Percentiles rank a stretch among this genome's conserved stretches.
These are phyloP conservation scores for Daphne laureola DNA, from an alignment of 441 rosid genomes.

Conservation along the genomic window DNA sequence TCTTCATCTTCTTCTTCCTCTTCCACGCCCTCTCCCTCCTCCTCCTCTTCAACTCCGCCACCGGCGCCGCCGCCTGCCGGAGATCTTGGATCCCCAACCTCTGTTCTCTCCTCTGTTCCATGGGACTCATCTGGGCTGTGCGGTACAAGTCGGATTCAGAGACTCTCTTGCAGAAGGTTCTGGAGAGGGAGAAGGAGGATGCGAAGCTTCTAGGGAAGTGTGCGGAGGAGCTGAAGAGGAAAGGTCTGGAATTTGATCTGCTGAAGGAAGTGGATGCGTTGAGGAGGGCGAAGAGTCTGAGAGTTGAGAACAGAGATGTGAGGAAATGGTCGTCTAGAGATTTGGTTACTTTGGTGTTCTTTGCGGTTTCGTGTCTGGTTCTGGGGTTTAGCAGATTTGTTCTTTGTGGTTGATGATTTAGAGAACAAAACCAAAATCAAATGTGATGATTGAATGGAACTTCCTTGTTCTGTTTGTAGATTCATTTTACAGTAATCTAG, in stretches of 20 bases:
- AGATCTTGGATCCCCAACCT: slow-evolving; percentile 77
- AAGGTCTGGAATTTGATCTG: slow-evolving; percentile 83
- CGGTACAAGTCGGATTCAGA: slow-evolving; percentile 82
- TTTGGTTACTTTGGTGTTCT: slow-evolving; percentile 66
- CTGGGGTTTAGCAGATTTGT: slow-evolving; percentile 63
- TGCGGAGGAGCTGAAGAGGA: slow-evolving; percentile 86
- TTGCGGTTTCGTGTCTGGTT: slow-evolving; percentile 61
- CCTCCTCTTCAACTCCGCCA: slow-evolving; percentile 71
- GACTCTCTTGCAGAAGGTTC: slow-evolving; percentile 59
- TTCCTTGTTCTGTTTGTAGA: too few species aligned
- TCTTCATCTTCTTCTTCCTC: slow-evolving; percentile 75
- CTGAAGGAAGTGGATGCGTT: slow-evolving; percentile 87
- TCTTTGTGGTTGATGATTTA: slow-evolving; percentile 44
- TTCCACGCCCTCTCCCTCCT: slow-evolving; percentile 71
- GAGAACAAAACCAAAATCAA: too few species aligned
- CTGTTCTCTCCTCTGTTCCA: slow-evolving; percentile 56
- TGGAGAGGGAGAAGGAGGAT: slow-evolving; percentile 91
- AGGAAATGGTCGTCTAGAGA: slow-evolving; percentile 81
- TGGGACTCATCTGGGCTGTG: slow-evolving; percentile 77
- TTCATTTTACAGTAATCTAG: too few species aligned
- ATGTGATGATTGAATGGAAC: too few species aligned
- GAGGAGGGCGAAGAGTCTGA: slow-evolving; percentile 84
- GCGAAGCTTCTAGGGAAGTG: slow-evolving; percentile 68
- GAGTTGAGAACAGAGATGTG: slow-evolving; percentile 54
- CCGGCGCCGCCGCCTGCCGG: slow-evolving; percentile 26